These are phyloP conservation scores for Pseudogymnoascus sp. DNA, from an alignment of 2,329 filamentous ascomycete genomes.

Conservation along the genomic window DNA sequence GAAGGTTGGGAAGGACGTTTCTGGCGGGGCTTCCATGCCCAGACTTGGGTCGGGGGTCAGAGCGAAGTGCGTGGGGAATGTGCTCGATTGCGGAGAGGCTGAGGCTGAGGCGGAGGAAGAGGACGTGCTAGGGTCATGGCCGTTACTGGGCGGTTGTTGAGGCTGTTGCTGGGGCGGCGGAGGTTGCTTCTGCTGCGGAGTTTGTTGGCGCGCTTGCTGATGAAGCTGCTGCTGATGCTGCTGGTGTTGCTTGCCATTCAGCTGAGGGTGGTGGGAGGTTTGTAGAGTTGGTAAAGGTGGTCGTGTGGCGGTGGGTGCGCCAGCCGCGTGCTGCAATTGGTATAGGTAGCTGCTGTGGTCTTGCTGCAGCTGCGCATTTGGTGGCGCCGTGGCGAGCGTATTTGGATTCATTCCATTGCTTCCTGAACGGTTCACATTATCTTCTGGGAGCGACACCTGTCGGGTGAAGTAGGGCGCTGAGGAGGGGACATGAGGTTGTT, in stretches of 20 bases:
- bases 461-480: not conserved
- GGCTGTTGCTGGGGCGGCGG: conserved; percentile 16
- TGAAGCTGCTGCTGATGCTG: conserved; percentile 22
- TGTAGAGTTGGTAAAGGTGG: not conserved
- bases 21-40: conserved; percentile 36
- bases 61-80: not conserved
- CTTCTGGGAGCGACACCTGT: not conserved
- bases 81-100: not conserved
- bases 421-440: not conserved
- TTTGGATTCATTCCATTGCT: conserved; percentile 8
- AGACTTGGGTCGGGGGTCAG: not conserved
- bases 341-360: conserved; percentile 4
- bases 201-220: conserved; percentile 26
- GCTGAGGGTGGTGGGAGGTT: not conserved
- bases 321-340: not conserved
- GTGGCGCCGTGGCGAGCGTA: not conserved
- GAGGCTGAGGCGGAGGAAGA: not conserved
- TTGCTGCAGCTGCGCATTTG: conserved; percentile 3
- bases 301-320: not conserved
- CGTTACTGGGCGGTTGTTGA: conserved; percentile 21
- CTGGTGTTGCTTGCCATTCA: conserved; percentile 21
- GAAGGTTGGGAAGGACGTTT: conserved; percentile 55
- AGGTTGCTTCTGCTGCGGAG: conserved; percentile 25
- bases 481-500: conserved; percentile 8
- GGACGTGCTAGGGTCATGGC: not conserved